Evolutionary conservation across 1,139 yeast species (phyloP).

Genomic region (Yamadazyma dushanensis): DNA sequence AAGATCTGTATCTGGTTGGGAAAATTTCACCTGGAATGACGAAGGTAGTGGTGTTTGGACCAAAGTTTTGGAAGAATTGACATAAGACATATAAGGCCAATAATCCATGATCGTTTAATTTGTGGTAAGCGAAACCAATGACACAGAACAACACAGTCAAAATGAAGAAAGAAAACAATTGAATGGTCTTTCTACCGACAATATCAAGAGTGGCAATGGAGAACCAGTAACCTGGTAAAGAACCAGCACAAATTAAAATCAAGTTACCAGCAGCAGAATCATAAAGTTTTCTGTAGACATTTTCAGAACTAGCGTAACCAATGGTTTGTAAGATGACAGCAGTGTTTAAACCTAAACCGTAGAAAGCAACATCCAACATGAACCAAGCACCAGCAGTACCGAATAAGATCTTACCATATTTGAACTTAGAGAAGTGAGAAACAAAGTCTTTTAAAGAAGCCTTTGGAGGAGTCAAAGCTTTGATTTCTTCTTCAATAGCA

Average conservation of each 20-base stretch:
- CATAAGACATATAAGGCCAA: conserved; percentile 73
- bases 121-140: conserved; percentile 80
- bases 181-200: conserved; percentile 81
- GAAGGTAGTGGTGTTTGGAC: conserved; percentile 96
- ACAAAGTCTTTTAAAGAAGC: conserved; percentile 63
- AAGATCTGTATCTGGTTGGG: conserved; percentile 97
- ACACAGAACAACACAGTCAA: conserved; percentile 68
- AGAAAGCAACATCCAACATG: conserved; percentile 91
- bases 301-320: conserved; percentile 71
- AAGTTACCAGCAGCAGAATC: conserved; percentile 86
- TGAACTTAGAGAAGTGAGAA: conserved; percentile 83
- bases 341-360: conserved; percentile 82
- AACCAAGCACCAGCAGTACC: conserved; percentile 99
- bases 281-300: conserved; percentile 64
- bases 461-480: conserved; percentile 52
- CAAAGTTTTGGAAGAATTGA: conserved; percentile 86
- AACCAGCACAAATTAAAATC: conserved; percentile 87
- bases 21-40: conserved; percentile 93
- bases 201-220: conserved; percentile 74
- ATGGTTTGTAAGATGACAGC: conserved; percentile 81
- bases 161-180: conserved; percentile 67
- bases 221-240: conserved; percentile 89
- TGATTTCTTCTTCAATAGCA: conserved; percentile 49
- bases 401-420: conserved; percentile 74
- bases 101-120: conserved; percentile 58